phyloP scores from a whole-genome alignment of 177 flowering plant species.

The Tripterygium wilfordii region DNA sequence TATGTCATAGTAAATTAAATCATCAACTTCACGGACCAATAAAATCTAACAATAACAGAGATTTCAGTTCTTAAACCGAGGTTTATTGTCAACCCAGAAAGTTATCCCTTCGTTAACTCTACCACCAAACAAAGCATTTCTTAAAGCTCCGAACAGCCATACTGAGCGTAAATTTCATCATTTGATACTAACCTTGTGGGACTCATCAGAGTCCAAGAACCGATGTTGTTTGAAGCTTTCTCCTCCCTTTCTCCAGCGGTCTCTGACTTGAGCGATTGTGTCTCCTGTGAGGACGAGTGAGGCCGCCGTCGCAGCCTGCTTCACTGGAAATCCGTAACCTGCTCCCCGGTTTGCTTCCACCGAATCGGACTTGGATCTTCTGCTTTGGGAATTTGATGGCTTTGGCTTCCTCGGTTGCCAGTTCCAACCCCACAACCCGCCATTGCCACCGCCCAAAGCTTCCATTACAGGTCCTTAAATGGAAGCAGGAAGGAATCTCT shows the following conservation, averaged over 20 bases:
- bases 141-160: no score
- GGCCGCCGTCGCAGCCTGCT: slow-evolving; percentile 67
- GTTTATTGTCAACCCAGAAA: no score
- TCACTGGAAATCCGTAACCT: slow-evolving; percentile 63
- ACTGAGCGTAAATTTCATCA: slow-evolving; percentile 11
- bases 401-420: slow-evolving; percentile 2
- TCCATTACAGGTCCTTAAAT: no score
- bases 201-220: background rate
- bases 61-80: no score
- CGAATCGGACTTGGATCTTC: slow-evolving; percentile 27
- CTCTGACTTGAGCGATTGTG: slow-evolving; percentile 70
- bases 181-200: slow-evolving; percentile 13
- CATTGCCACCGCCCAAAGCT: slow-evolving; percentile 26
- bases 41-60: no score
- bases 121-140: no score
- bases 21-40: no score
- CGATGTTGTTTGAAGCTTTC: slow-evolving; percentile 19
- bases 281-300: slow-evolving; percentile 82
- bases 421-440: slow-evolving; percentile 46
- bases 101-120: no score
- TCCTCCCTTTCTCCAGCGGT: slow-evolving; percentile 21
- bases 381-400: slow-evolving; percentile 6
- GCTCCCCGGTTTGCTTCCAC: slow-evolving; percentile 22
- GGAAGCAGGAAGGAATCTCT: no score
- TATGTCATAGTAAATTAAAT: no score